These are phyloP conservation scores for Exophiala sideris DNA, from an alignment of 2,329 filamentous ascomycete species.

Conservation along the genomic window DNA sequence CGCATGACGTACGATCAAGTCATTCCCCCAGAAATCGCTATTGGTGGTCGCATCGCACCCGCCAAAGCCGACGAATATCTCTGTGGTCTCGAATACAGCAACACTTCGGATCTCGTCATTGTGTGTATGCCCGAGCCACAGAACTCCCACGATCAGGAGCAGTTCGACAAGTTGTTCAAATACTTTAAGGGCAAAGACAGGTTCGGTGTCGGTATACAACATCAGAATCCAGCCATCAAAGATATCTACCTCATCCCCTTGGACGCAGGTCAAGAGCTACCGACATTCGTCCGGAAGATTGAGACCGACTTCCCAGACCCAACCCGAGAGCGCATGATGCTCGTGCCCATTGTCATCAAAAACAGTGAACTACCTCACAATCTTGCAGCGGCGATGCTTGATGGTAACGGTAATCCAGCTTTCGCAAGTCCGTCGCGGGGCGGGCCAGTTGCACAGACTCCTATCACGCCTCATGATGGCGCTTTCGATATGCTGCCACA, in stretches of 20 bases:
- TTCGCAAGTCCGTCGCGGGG: conserved; percentile 15
- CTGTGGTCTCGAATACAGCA: conserved; percentile 77
- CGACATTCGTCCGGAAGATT: conserved; percentile 86
- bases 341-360: conserved; percentile 81
- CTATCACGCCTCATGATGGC: conserved; percentile 36
- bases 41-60: conserved; percentile 70
- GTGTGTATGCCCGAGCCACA: conserved; percentile 62
- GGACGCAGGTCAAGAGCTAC: conserved; percentile 66
- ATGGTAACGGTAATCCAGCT: conserved; percentile 29
- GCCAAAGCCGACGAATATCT: conserved; percentile 87
- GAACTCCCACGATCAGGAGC: conserved; percentile 46
- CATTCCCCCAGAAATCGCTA: conserved; percentile 62
- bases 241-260: conserved; percentile 92
- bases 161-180: conserved; percentile 74
- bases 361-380: conserved; percentile 46
- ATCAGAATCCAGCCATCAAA: conserved; percentile 69
- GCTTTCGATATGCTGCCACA: conserved; percentile 32
- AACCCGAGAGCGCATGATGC: conserved; percentile 70
- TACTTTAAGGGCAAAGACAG: conserved; percentile 81
- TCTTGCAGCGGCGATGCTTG: conserved; percentile 29
- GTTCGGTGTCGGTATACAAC: conserved; percentile 83
- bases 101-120: conserved; percentile 78
- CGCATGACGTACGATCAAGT: conserved; percentile 64
- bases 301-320: conserved; percentile 76
- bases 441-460: conserved; percentile 23